Base-by-base conservation (phyloP, 1,284 basidiomycete genomes). In the Heliocybe sulcata region DNA sequence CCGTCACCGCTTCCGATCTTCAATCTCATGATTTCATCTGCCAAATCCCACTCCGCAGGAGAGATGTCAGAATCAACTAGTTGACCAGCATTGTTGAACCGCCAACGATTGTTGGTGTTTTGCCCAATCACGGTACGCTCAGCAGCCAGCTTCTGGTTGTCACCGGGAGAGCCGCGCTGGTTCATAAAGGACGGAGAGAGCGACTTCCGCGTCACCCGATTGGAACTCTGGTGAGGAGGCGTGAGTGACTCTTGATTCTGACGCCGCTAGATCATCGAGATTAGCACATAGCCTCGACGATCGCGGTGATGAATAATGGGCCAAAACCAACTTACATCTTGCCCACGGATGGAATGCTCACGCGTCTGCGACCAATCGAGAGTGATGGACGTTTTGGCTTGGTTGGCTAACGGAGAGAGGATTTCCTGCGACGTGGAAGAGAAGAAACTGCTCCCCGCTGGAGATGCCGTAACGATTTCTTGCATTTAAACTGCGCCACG, bases 11-110 rank as follows among this genome's bases (percentile, higher is more conserved):
- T 49, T 22, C 47, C 47, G 55, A 90, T 82, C 63, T 85, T 84
- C 59, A 90, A 69, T 65, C 84, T 80, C 61, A 81, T 82, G 55
- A 90, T 82, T 59, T 85, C 83, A 62, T 88, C 83, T 47, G 83
- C 76, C 56, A 90, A 74, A 57, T 85, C 82, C 87, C 87, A 90
- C 42, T 78, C 77, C 50, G 77, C 70, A 53, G 78, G 64, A 45
- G 74, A 72, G 56, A 74, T 68, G 10, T 78, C 75, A 29, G 75
- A 69, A 64, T 87, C 82, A 57, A 87, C 74, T 54, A 83, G 69
- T 61, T 83, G 83, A 60, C 81, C 85, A 55, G 73, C 80, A 55
- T 72, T 76, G 62, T 81, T 83, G 61, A 84, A 71, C 60, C 79
- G 77, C 85, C 86, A 88, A 59, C 81, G 78, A 56, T 71, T 74